These are phyloP conservation scores for Leccinum pachyderme DNA, from an alignment of 1,284 basidiomycete genomes.

Conservation along the genomic window DNA sequence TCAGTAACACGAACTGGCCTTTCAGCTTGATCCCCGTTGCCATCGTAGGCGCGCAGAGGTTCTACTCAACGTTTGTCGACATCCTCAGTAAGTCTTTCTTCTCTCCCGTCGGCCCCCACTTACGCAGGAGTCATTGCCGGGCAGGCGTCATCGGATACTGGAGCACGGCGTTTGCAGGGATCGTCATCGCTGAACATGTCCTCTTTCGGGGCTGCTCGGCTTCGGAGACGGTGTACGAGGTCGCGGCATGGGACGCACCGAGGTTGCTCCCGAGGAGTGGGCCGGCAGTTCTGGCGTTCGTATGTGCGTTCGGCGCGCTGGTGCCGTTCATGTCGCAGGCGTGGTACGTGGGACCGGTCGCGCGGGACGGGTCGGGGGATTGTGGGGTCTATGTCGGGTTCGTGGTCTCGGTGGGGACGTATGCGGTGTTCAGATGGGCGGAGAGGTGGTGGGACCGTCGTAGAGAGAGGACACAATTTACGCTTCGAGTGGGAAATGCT, in stretches of 20 bases:
- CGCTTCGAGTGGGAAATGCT: not conserved
- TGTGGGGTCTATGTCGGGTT: slow-evolving; percentile 54
- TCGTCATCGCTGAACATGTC: slow-evolving; percentile 57
- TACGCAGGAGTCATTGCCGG: slow-evolving; percentile 1
- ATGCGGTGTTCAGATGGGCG: slow-evolving; percentile 38
- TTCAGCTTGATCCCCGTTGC: slow-evolving; percentile 56
- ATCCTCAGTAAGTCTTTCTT: slow-evolving; percentile 43
- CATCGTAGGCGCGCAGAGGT: slow-evolving; percentile 56
- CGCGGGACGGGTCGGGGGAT: slow-evolving; percentile 50
- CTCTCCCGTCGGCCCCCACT: not conserved
- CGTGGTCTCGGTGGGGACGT: slow-evolving; percentile 38
- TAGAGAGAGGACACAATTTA: not conserved
- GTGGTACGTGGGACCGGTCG: slow-evolving; percentile 54
- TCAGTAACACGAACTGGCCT: not conserved
- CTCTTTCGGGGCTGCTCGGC: slow-evolving; percentile 47
- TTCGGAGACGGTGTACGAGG: slow-evolving; percentile 25
- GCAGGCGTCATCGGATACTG: slow-evolving; percentile 59
- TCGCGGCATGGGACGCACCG: slow-evolving; percentile 24
- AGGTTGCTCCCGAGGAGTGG: slow-evolving; percentile 20
- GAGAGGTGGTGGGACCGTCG: slow-evolving; percentile 35
- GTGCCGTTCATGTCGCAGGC: slow-evolving; percentile 59
- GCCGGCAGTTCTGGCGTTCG: slow-evolving; percentile 49
- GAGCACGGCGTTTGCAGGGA: slow-evolving; percentile 52
- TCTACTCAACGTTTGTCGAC: slow-evolving; percentile 57
- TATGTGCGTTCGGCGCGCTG: slow-evolving; percentile 46